Base-by-base conservation (phyloP, 345 rosid species). In the Eutrema japonicum region DNA sequence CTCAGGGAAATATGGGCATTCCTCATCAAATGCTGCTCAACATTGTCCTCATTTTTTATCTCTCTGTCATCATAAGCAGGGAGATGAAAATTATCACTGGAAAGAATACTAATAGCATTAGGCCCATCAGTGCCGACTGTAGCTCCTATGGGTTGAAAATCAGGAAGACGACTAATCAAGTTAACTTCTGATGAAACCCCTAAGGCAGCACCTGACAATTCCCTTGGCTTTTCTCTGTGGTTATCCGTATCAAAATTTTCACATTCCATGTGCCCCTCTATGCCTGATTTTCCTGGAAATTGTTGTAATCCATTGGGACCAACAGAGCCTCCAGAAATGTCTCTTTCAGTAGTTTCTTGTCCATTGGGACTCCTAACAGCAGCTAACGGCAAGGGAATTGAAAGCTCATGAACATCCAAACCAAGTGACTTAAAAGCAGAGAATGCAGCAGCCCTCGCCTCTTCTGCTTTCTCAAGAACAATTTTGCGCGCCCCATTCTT, bases 391-490 rank as follows among this genome's bases (percentile, higher is more conserved):
- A 77, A 57, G 43, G 92, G 87, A 41, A 49, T 83, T 64, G 96
- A 83, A 77, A 92, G 76, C 63, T 86, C 95, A 26, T 86, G 84
- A 52, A 92, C 79, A 77, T 80, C 78, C 56, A 89, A 77, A 52
- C 99, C 97, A 69, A 94, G 96, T 48, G 99, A 86, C 81, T 88
- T 89, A 74, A 88, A 92, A 72, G 96, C 89, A 58, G 93, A 84
- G 78, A 94, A 94, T 76, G 97, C 99, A 83, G 91, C 90, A 67
- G 83, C 75, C 79, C 95, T 85, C 33, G 97, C 99, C 80, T 91
- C 99, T 87, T 94, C 97, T 22, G 97, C 97, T 85, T 94, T 92
- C 74, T 92, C 97, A 71, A 92, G 88, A 69, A 94, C 99, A 83
- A 94, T 88, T 87, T 88, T 94, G 59, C 93, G 86, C 10, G 99